Evolutionary conservation across 805 yeast species (phyloP), one percentile per base, ranked within the genome.

Genomic region (Metschnikowia similis): DNA sequence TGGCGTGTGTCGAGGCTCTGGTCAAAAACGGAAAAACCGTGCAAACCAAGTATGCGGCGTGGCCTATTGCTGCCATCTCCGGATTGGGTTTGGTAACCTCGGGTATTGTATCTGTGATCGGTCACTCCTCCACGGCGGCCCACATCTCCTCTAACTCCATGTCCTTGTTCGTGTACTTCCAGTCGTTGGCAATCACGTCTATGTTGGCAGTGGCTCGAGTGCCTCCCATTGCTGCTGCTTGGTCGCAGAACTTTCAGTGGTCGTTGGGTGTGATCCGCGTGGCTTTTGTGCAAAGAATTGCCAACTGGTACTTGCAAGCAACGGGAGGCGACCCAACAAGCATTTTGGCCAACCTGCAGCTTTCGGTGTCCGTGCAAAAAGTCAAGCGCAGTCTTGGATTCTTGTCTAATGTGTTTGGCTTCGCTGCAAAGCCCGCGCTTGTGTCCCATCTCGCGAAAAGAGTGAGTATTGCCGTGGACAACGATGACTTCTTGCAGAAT

Each of bases 161-260:
- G 64, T 88, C 97, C 1, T 74, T 94, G 53, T 94, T 94, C 69
- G 83, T 90, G 48, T 94, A 94, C 69, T 94, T 92, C 80, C 99
- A 94, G 74, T 82, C 87, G 50, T 76, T 94, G 58, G 97, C 97
- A 17, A 83, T 92, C 52, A 85, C 92, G 16, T 81, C 96, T 14
- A 91, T 94, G 97, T 85, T 90, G 90, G 97, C 95, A 49, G 97
- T 92, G 30, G 80, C 89, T 17, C 75, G 81, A 53, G 87, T 89
- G 17, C 99, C 99, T 1, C 99, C 99, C 2, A 91, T 94, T 58
- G 98, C 97, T 5, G 89, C 96, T 2, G 91, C 98, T 2, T 92
- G 99, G 99, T 84, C 95, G 31, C 96, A 92, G 69, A 94, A 92
- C 72, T 94, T 94, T 75, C 84, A 82, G 68, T 92, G 98, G 98